Percentiles rank a stretch among this genome's conserved stretches.
phyloP scores from a whole-genome alignment of 148 eudicot genomes.

The Silene conica region DNA sequence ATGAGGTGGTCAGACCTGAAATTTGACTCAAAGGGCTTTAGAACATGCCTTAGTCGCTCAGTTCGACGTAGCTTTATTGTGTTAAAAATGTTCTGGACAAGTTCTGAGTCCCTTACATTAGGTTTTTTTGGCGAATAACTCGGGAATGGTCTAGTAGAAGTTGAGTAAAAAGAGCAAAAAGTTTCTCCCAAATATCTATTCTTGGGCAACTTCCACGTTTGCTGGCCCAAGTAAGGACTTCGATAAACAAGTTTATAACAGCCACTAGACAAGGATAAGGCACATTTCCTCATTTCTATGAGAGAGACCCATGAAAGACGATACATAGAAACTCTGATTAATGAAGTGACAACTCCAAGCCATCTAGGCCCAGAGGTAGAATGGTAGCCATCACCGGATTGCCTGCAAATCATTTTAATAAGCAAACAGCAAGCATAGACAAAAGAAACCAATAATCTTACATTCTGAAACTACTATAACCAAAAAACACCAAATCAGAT shows the following conservation, averaged over 20 bases:
- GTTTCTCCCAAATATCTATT: constrained; percentile 23
- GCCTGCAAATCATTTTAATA: constrained; percentile 22
- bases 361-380: constrained; percentile 25
- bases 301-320: constrained; percentile 39
- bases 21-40: constrained; percentile 63
- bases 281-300: constrained; percentile 45
- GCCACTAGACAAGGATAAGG: constrained; percentile 25
- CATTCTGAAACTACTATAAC: too few species aligned
- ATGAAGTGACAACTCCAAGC: constrained; percentile 19
- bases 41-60: constrained; percentile 51
- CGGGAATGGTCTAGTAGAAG: constrained; percentile 57
- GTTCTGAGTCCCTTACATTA: constrained; percentile 58
- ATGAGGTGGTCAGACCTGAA: constrained; percentile 60
- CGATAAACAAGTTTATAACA: constrained; percentile 25
- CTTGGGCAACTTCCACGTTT: constrained; percentile 8
- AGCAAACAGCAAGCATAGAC: neutral
- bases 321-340: constrained; percentile 15
- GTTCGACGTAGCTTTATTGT: constrained; percentile 57
- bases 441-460: neutral
- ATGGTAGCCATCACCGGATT: constrained; percentile 30
- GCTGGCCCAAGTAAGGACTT: constrained; percentile 20
- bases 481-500: too few species aligned
- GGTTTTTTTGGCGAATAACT: constrained; percentile 74
- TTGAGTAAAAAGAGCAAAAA: constrained; percentile 33
- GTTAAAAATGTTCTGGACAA: constrained; percentile 55